These are phyloP conservation scores for Mucor velutinosus DNA, from an alignment of 371 early-diverging fungal genomes.

Conservation along the genomic window DNA sequence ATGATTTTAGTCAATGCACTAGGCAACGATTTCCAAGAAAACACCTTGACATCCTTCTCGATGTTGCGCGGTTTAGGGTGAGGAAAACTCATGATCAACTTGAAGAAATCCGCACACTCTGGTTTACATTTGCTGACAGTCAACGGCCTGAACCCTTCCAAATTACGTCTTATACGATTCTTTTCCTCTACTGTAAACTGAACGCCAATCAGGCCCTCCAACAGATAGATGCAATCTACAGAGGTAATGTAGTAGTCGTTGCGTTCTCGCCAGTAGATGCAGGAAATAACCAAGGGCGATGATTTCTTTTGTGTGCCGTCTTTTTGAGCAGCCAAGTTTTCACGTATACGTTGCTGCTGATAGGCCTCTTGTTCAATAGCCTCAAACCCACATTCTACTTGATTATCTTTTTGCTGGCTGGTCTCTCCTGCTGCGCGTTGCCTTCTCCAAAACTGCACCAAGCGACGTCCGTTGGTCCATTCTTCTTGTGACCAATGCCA, in stretches of 20 bases:
- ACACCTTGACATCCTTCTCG: constrained; percentile 87
- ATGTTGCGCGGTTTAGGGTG: constrained; percentile 85
- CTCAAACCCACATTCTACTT: constrained; percentile 20
- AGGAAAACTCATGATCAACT: constrained; percentile 78
- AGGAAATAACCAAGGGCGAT: constrained; percentile 65
- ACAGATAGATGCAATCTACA: constrained; percentile 75
- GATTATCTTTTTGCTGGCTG: background rate
- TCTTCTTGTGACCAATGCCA: constrained; percentile 65
- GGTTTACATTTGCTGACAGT: constrained; percentile 76
- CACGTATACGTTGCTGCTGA: constrained; percentile 20
- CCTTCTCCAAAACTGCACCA: constrained; percentile 74
- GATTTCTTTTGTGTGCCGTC: background rate
- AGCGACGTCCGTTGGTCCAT: constrained; percentile 63
- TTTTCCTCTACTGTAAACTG: constrained; percentile 81
- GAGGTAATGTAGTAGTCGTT: constrained; percentile 78
- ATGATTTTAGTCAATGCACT: constrained; percentile 75
- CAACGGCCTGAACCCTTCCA: constrained; percentile 79
- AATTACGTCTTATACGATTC: constrained; percentile 81
- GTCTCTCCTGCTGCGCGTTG: constrained; percentile 41
- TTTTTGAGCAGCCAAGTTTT: constrained; percentile 12
- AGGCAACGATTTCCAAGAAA: constrained; percentile 70
- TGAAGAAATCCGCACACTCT: constrained; percentile 73
- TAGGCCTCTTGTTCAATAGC: constrained; percentile 18
- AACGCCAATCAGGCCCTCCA: constrained; percentile 73
- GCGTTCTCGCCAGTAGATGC: constrained; percentile 77